These are phyloP conservation scores for Kazachstania kunashirensis DNA, from an alignment of 805 yeast genomes.

Conservation along the genomic window DNA sequence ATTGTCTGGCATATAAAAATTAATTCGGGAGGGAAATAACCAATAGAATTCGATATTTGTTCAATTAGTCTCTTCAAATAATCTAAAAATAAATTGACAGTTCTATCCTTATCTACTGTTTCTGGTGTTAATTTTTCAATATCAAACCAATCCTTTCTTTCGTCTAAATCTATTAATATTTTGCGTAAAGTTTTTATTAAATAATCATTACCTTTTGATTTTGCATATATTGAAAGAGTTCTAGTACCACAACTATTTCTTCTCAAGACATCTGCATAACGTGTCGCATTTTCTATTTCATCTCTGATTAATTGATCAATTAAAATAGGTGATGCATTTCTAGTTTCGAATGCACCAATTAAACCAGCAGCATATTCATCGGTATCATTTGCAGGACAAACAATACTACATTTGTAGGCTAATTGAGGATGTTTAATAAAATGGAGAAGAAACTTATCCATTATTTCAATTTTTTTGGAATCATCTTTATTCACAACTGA, in stretches of 20 bases:
- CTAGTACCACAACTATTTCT: constrained; percentile 73
- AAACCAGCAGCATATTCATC: constrained; percentile 58
- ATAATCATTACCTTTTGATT: constrained; percentile 50
- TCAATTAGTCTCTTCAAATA: constrained; percentile 48
- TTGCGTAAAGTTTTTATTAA: constrained; percentile 44
- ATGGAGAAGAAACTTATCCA: constrained; percentile 19
- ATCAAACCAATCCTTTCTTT: constrained; percentile 45
- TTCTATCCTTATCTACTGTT: constrained; percentile 32
- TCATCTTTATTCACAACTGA: constrained; percentile 20
- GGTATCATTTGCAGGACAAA: constrained; percentile 57
- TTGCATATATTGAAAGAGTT: constrained; percentile 58
- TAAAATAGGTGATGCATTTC: constrained; percentile 33
- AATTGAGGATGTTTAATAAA: constrained; percentile 34
- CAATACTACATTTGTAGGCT: constrained; percentile 42
- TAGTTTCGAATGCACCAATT: constrained; percentile 40
- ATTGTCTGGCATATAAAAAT: constrained; percentile 59
- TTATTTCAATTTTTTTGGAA: constrained; percentile 10
- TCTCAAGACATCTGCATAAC: constrained; percentile 62
- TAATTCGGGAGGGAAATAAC: constrained; percentile 57
- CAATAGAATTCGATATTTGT: constrained; percentile 44
- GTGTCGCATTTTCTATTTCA: constrained; percentile 49
- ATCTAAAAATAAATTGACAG: constrained; percentile 40
- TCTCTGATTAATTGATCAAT: constrained; percentile 44
- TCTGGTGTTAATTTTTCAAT: constrained; percentile 40
- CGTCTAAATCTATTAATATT: constrained; percentile 42